Base-by-base conservation (phyloP, 1,284 basidiomycete genomes). In the Ceratobasidium sp. region DNA sequence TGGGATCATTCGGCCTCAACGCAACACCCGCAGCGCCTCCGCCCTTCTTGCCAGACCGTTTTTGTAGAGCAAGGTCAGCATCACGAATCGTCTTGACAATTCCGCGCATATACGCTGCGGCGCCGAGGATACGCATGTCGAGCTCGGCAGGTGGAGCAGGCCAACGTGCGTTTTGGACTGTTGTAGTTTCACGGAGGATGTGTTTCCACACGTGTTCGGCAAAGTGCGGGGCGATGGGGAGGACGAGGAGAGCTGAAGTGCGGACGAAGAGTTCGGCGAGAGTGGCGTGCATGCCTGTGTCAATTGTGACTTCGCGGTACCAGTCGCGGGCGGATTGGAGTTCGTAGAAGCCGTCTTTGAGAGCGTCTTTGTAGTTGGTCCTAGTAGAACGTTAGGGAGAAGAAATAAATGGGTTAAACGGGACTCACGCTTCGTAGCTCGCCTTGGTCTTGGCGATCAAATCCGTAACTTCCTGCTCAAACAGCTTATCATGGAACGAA, bases 331-430 rank as follows among this genome's bases (percentile, higher is more conserved):
- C 90, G 60, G 91, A 93, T 85, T 98, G 96, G 81, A 98, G 91
- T 84, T 99, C 97, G 88, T 97, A 99, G 87, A 99, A 98, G 71
- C 97, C 97, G 80, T 90, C 93, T 87, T 99, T 98, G 81, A 98
- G 86, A 2, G 97, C 97, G 80, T 97, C 96, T 87, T 98, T 99
- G 92, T 95, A 99, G 84, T 96, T 92, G 81, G 94, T 95, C 42
- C 96, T 97, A 55, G 70, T 33, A 39, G n/a, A 39, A 51, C 49
- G 20, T 13, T 39, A 56, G 18, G 20, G 56, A 10, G n/a, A 15
- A 75, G n/a, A 49, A 13, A 28, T 2, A 20, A 2, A 39, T 20
- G 33, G 9, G 1, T 3, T 15, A 23, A 26, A 87, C 94, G 4
- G 2, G 33, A 33, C 33, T 83, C 85, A 97, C 95, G 89, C 87